These are phyloP conservation scores for Pyrenophora tritici-repentis DNA, from an alignment of 2,329 filamentous ascomycete genomes.

Conservation along the genomic window DNA sequence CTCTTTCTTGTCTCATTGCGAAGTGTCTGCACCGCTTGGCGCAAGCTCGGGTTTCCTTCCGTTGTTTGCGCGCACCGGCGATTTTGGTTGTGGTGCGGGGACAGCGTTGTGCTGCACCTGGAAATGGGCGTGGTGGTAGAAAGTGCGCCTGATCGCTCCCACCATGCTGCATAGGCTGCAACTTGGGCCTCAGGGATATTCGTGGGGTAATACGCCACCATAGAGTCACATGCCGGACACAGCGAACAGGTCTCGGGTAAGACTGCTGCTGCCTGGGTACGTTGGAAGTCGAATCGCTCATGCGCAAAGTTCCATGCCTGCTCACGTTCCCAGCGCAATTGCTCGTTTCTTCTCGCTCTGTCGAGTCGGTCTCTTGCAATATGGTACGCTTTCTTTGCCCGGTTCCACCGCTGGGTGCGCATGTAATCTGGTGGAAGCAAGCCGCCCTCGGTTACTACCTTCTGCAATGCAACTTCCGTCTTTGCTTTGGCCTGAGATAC, in stretches of 20 bases:
- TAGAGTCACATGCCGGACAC: slow-evolving; percentile 20
- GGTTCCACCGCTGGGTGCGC: slow-evolving; percentile 27
- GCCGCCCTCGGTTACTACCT: slow-evolving; percentile 22
- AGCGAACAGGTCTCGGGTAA: slow-evolving; percentile 3
- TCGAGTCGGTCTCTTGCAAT: slow-evolving; percentile 19
- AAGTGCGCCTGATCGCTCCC: slow-evolving; percentile 26
- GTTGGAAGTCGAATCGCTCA: slow-evolving; percentile 1
- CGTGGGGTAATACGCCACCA: slow-evolving; percentile 12
- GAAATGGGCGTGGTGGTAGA: slow-evolving; percentile 11
- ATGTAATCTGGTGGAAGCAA: slow-evolving; percentile 10
- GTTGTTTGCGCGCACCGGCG: neutral
- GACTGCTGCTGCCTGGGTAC: slow-evolving; percentile 15
- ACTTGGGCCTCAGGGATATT: slow-evolving; percentile 8
- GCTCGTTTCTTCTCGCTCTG: slow-evolving; percentile 16
- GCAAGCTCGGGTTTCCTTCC: slow-evolving; percentile 9
- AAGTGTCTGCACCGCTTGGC: slow-evolving; percentile 13
- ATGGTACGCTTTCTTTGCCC: slow-evolving; percentile 23
- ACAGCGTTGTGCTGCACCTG: slow-evolving; percentile 4
- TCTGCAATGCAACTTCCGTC: slow-evolving; percentile 16
- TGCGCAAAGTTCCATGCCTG: slow-evolving; percentile 29
- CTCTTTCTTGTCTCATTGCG: slow-evolving; percentile 9
- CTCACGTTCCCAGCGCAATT: slow-evolving; percentile 30
- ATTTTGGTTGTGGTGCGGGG: slow-evolving; percentile 1
- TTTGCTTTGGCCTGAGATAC: slow-evolving; percentile 17
- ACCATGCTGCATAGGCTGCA: slow-evolving; percentile 25